Base-by-base conservation (phyloP, 331 rosid genomes). In the Quercus tomentella region DNA sequence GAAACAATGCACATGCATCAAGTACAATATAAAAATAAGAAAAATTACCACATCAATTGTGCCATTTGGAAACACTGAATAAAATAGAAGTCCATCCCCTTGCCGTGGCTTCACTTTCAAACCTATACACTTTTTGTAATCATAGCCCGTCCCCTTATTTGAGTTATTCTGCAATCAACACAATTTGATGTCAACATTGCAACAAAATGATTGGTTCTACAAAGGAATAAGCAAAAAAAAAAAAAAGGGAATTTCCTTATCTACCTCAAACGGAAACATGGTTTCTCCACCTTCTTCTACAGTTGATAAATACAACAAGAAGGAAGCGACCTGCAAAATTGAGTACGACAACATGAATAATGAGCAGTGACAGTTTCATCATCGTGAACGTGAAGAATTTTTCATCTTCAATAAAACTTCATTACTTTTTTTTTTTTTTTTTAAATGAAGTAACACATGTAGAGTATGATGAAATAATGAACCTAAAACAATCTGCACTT, bases 261-360 rank as follows among this genome's bases (percentile, higher is more conserved):
- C 56, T 70, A 73, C 90, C 90, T 87, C 90, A 61, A 43, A 84
- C 70, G 90, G 90, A 73, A 84, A 87, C 88, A 84, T 82, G 71
- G 90, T 87, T 73, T 87, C 90, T 73, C 90, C 90, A 18, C 88
- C 86, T n/a, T 54, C 79, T 79, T 87, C 88, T 25, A 84, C 86
- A 52, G 20, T 79, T 52, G 90, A 84, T n/a, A 87, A 82, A 83
- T 84, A 84, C 72, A 84, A 56, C 79, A 87, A 80, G 79, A 84
- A 87, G 14, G 90, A 84, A 79, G 90, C 88, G 56, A 87, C 49
- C 90, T 87, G 81, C 60, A 61, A 54, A 45, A 45, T 72, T 56
- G 77, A 71, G 68, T n/a, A 65, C 10, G 68, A 62, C 22, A 51
- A 43, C 35, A n/a, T 49, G 23, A 67, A 35, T 21, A 28, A 30